phyloP scores from a whole-genome alignment of 179 eudicot species.

The Patellifolia procumbens region DNA sequence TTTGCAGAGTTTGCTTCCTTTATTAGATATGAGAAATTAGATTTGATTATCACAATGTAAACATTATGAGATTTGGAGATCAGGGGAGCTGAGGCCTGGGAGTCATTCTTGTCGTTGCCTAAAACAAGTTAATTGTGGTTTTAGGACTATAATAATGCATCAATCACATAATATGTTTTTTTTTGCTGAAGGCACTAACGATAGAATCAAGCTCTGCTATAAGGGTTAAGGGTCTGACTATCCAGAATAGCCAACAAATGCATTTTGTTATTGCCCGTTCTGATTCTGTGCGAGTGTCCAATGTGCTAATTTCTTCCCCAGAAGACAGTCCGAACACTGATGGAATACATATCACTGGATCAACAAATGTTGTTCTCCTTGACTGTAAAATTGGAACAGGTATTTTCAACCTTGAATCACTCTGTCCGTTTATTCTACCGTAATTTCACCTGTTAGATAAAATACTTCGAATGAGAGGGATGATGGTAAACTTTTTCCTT shows the following conservation, averaged over 20 bases:
- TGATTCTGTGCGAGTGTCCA: conserved; percentile 44
- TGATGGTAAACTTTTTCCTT: neutral
- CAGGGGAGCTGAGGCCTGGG: neutral
- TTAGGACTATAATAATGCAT: neutral
- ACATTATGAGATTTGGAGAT: neutral
- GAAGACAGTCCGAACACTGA: conserved; percentile 62
- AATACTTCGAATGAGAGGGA: neutral
- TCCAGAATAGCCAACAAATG: conserved; percentile 61
- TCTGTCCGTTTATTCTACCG: neutral
- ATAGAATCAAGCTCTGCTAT: conserved; percentile 58
- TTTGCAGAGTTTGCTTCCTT: neutral
- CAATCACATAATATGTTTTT: neutral
- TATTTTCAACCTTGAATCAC: conserved; percentile 23
- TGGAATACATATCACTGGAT: conserved; percentile 61
- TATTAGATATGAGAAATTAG: neutral
- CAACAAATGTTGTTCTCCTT: conserved; percentile 59
- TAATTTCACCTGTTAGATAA: neutral
- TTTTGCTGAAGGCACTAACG: conserved; percentile 65
- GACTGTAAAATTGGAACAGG: conserved; percentile 79
- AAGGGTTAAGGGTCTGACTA: conserved; percentile 42
- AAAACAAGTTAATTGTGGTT: neutral
- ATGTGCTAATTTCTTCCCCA: conserved; percentile 46
- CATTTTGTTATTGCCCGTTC: conserved; percentile 46
- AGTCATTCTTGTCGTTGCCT: neutral
- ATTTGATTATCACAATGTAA: neutral